Evolutionary conservation across 345 rosid genomes (phyloP), one percentile per base, ranked within the genome.

Genomic region (Boechera stricta): DNA sequence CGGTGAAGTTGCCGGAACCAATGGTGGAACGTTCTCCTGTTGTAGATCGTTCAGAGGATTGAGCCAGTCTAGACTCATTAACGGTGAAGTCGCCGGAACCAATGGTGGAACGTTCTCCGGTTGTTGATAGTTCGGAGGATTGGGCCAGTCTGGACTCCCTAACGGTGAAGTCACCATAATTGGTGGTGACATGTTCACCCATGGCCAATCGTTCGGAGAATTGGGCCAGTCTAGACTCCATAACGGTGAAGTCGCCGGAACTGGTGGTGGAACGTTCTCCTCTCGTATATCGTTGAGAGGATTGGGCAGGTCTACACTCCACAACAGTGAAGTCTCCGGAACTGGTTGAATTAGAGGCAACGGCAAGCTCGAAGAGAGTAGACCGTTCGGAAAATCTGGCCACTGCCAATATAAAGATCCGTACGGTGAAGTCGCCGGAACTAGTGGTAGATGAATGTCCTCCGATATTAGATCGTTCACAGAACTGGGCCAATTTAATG

Each of bases 41-140:
- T 2, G 21, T 15, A 2, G 18, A 47, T 15, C 7, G 54, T 82
- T 78, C 0, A 85, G 74, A 3, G 89, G 77, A 64, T 78, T 57
- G 7, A 93, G 89, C 38, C 90, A 86, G 63, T 82, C 84, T 57
- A 88, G 68, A 81, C 83, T 85, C 24, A 90, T 7, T 7, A 82
- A 88, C 7, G 91, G 83, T 32, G 32, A 18, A 45, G 13, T 57
- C 35, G 87, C 82, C 4, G 89, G 87, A 62, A 82, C 76, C 10
- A 73, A 60, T 35, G 84, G 59, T 48, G 31, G 74, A 45, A 41
- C n/a, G 8, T 24, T 68, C 8, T 77, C 51, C 3, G 13, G 2
- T 2, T 1, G 9, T 38, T 10, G 86, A 86, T 5, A 81, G 72
- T 45, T 33, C 28, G 8, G 26, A 64, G 12, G 1, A 45, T 45